These are phyloP conservation scores for Hsuehochloa calcarea DNA, from an alignment of 176 grass and related monocot species.

Conservation along the genomic window DNA sequence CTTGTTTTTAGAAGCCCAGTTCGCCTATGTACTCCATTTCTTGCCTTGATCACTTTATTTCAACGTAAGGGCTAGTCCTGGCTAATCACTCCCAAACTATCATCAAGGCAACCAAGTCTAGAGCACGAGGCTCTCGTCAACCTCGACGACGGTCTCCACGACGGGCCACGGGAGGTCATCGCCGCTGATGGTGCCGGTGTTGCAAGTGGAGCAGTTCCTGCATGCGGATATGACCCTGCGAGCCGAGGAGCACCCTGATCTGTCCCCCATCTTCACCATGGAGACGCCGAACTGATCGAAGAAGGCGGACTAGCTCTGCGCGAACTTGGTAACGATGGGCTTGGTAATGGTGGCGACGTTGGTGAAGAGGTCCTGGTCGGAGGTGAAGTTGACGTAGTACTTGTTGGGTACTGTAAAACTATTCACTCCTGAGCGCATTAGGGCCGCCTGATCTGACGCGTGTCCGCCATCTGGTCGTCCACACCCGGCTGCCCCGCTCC, in stretches of 20 bases:
- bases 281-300: slow-evolving; percentile 52
- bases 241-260: slow-evolving; percentile 60
- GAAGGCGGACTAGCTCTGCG: slow-evolving; percentile 23
- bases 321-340: slow-evolving; percentile 26
- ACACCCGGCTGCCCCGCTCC: no score
- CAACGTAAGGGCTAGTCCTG: neutral
- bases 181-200: neutral
- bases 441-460: no score
- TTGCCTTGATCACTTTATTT: slow-evolving; percentile 10
- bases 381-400: slow-evolving; percentile 77
- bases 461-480: no score
- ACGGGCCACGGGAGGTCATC: neutral
- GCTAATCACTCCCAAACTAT: neutral
- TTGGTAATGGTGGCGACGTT: slow-evolving; percentile 20
- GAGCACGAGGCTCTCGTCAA: neutral
- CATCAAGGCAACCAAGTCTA: neutral
- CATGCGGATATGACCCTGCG: slow-evolving; percentile 44
- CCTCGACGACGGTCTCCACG: neutral
- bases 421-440: no score
- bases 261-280: slow-evolving; percentile 80
- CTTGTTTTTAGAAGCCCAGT: no score
- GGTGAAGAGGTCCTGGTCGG: slow-evolving; percentile 67
- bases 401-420: slow-evolving; percentile 38
- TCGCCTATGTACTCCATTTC: no score
- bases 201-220: slow-evolving; percentile 54